These are phyloP conservation scores for Metarhizium guizhouense DNA, from an alignment of 2,329 filamentous ascomycete genomes.

Conservation along the genomic window DNA sequence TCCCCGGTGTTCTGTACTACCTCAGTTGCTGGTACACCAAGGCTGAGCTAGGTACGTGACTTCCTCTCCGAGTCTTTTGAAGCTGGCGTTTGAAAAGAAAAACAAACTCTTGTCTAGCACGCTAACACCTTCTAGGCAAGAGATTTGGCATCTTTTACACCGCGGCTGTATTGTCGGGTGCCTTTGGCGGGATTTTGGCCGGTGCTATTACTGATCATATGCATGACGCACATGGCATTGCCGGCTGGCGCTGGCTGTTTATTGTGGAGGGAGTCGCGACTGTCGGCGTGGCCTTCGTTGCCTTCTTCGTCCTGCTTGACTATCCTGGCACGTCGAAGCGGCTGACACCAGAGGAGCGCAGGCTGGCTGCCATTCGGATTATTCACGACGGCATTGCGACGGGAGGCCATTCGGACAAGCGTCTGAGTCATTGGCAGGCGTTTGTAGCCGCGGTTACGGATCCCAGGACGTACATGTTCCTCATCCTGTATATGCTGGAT, in stretches of 20 bases:
- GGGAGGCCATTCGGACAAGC: constrained; percentile 13
- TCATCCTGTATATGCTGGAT: constrained; percentile 6
- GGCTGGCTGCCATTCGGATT: constrained; percentile 4
- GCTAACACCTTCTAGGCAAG: constrained; percentile 21
- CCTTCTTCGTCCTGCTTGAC: constrained; percentile 57
- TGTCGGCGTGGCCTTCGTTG: constrained; percentile 39
- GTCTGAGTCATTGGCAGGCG: constrained; percentile 3
- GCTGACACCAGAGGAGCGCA: constrained; percentile 38
- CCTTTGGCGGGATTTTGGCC: constrained; percentile 54
- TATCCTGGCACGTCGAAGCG: constrained; percentile 53
- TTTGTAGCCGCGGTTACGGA: constrained; percentile 21
- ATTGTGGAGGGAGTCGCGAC: constrained; percentile 56
- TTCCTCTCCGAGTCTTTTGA: not conserved
- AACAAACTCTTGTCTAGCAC: not conserved
- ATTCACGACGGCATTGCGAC: constrained; percentile 19
- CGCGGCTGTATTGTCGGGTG: constrained; percentile 50
- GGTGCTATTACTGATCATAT: constrained; percentile 50
- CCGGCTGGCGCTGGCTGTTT: constrained; percentile 61
- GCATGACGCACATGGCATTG: constrained; percentile 42
- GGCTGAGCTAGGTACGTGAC: not conserved
- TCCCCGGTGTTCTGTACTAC: constrained; percentile 41
- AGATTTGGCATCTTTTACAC: constrained; percentile 50
- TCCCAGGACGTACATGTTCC: constrained; percentile 7
- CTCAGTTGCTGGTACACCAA: constrained; percentile 48
- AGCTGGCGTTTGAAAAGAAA: not conserved